These are phyloP conservation scores for Aspergillus brasiliensis DNA, from an alignment of 2,329 filamentous ascomycete species.

Conservation along the genomic window DNA sequence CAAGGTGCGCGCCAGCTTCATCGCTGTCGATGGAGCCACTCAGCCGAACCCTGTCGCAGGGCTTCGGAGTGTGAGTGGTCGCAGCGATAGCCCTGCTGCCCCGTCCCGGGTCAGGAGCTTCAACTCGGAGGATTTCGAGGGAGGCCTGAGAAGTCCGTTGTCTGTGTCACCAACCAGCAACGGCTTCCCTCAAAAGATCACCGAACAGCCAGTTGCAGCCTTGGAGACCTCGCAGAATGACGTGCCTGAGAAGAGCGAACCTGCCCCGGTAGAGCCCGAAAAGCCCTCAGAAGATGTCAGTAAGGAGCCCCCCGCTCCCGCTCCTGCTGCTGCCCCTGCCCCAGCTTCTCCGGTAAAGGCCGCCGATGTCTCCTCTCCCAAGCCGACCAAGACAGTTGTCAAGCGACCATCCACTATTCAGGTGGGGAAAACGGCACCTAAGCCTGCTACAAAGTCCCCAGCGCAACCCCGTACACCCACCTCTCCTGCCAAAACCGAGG, in stretches of 20 bases:
- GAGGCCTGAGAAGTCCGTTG: constrained; percentile 31
- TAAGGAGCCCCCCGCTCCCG: constrained; percentile 18
- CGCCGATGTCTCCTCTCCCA: constrained; percentile 19
- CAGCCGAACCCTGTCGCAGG: constrained; percentile 46
- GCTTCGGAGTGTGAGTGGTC: constrained; percentile 44
- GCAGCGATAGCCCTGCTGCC: constrained; percentile 34
- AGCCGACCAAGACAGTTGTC: constrained; percentile 27
- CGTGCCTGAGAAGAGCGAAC: constrained; percentile 1
- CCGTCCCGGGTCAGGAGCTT: constrained; percentile 33
- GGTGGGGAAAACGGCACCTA: constrained; percentile 26
- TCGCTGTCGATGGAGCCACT: constrained; percentile 64
- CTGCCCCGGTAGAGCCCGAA: constrained; percentile 9
- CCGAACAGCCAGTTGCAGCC: constrained; percentile 12
- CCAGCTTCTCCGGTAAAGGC: constrained; percentile 1
- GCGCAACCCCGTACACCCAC: constrained; percentile 23
- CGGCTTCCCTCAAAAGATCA: constrained; percentile 20
- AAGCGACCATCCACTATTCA: constrained; percentile 38
- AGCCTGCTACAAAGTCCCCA: constrained; percentile 23
- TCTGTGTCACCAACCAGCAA: constrained; percentile 32
- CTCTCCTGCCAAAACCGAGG: constrained; percentile 24
- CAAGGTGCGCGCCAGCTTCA: constrained; percentile 74
- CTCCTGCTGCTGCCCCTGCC: constrained; percentile 11
- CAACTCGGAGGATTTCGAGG: constrained; percentile 34
- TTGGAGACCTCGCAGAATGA: constrained; percentile 17
- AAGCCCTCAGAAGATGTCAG: constrained; percentile 18